Conservation (phyloP, 2,329 filamentous ascomycete species). For the Sarocladium brachiariae region DNA sequence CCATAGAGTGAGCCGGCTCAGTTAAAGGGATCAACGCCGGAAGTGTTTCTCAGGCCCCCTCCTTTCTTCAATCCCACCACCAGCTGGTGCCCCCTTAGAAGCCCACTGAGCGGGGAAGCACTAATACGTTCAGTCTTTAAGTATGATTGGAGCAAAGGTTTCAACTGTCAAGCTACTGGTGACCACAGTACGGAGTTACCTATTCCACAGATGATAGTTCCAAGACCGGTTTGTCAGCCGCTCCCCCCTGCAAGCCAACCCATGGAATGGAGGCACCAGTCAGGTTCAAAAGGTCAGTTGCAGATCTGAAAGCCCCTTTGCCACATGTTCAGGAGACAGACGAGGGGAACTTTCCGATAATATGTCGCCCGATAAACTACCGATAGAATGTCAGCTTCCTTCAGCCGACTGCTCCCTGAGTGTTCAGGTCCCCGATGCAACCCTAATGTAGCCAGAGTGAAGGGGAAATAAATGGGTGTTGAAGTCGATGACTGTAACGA, state of each 20-base stretch:
- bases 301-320: background rate
- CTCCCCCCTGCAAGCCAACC: background rate
- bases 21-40: background rate
- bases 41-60: constrained; percentile 2
- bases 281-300: background rate
- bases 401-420: too few species aligned
- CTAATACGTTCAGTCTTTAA: too few species aligned
- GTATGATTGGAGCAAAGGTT: too few species aligned
- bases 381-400: too few species aligned
- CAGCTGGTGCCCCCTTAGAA: background rate
- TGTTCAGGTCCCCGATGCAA: too few species aligned
- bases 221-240: background rate
- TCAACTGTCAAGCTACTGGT: background rate
- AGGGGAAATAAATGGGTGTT: too few species aligned
- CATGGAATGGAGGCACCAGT: background rate
- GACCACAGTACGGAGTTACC: background rate
- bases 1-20: too few species aligned
- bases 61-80: background rate
- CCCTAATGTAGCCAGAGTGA: too few species aligned
- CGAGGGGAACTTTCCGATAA: background rate
- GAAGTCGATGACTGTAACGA: too few species aligned
- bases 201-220: background rate
- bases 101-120: too few species aligned
- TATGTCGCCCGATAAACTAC: background rate
- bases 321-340: constrained; percentile 1